Percentiles rank a stretch among this genome's conserved stretches.
Conservation (phyloP, 345 rosid species). For the Moricandia arvensis region DNA sequence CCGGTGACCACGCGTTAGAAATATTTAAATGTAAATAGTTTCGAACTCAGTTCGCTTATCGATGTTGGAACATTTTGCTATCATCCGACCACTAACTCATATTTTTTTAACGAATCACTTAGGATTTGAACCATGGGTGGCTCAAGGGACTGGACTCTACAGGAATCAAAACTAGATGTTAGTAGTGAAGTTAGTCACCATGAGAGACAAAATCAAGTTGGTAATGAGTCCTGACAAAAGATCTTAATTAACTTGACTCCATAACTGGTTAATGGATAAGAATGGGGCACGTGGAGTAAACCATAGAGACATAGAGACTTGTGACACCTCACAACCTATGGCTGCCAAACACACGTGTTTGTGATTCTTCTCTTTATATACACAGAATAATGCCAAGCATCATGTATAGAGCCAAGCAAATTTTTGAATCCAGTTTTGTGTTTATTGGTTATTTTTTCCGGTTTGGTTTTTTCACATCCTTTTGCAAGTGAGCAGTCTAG, state of each 20-base stretch:
- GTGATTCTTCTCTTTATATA: too few species aligned
- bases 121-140: background rate
- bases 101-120: background rate
- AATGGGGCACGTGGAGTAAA: slow-evolving; percentile 11
- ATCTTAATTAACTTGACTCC: slow-evolving; percentile 21
- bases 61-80: too few species aligned
- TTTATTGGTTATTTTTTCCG: too few species aligned
- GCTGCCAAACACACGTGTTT: slow-evolving; percentile 18
- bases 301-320: slow-evolving; percentile 7
- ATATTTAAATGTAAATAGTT: too few species aligned
- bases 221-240: slow-evolving; percentile 31
- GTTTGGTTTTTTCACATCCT: too few species aligned
- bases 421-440: too few species aligned
- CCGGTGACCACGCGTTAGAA: too few species aligned
- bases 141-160: background rate
- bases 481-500: too few species aligned
- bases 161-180: slow-evolving; percentile 10
- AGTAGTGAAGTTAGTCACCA: slow-evolving; percentile 10
- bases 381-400: too few species aligned
- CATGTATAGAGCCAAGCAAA: too few species aligned
- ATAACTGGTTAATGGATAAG: slow-evolving; percentile 35
- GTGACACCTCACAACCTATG: slow-evolving; percentile 23
- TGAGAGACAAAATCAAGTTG: slow-evolving; percentile 29
- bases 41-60: too few species aligned
- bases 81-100: too few species aligned